Evolutionary conservation across 768 basidiomycete genomes (phyloP).

Genomic region (Naganishia friedmannii): DNA sequence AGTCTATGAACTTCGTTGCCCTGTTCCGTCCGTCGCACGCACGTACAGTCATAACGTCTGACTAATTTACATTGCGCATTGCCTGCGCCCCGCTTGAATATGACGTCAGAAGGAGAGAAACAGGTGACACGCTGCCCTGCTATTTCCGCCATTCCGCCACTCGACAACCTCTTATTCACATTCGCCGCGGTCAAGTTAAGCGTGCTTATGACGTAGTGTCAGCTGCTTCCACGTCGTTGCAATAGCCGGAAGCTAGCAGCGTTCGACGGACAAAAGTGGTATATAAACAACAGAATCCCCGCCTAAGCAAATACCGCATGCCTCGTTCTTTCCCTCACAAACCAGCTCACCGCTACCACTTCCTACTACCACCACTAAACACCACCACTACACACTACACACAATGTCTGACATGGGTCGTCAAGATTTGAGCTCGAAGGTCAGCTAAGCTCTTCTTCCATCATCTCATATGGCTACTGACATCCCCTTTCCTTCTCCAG

Average conservation of each 20-base stretch:
- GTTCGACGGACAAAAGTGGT: neutral
- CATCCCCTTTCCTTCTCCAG: neutral
- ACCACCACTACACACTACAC: constrained; percentile 20
- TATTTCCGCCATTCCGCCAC: neutral
- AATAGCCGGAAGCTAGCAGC: constrained; percentile 6
- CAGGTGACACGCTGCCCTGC: neutral
- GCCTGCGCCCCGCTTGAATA: neutral
- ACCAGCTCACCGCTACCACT: neutral
- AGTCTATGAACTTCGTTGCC: neutral
- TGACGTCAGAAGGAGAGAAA: neutral
- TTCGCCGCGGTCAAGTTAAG: neutral
- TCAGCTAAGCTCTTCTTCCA: neutral
- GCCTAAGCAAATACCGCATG: neutral
- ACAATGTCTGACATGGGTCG: constrained; percentile 33
- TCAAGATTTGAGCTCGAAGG: constrained; percentile 28
- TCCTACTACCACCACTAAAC: neutral
- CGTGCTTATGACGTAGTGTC: constrained; percentile 11
- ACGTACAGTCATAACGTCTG: neutral
- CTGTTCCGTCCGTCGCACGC: too few species aligned
- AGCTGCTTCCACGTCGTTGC: constrained; percentile 13
- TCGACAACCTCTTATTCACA: neutral
- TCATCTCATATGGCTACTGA: neutral
- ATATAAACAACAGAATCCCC: constrained; percentile 6
- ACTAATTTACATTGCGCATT: neutral
- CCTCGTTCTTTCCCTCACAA: neutral